phyloP scores from a whole-genome alignment of 1,284 basidiomycete genomes.

The Irpex rosettiformis region DNA sequence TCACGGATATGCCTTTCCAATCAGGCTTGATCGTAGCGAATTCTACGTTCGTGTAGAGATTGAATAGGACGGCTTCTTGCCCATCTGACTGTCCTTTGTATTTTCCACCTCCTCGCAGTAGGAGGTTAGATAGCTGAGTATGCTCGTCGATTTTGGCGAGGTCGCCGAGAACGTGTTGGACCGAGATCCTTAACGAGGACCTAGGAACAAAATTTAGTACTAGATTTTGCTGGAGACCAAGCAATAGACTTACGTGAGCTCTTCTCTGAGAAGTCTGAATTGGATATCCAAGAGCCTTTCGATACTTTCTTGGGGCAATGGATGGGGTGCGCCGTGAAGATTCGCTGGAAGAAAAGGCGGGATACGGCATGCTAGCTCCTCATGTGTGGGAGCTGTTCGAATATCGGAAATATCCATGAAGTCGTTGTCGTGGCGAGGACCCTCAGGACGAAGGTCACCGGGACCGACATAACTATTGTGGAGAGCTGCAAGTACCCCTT shows the following conservation, averaged over 20 bases:
- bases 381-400: conserved; percentile 34
- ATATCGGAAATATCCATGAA: conserved; percentile 31
- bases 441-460: conserved; percentile 36
- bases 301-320: conserved; percentile 27
- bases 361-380: conserved; percentile 30
- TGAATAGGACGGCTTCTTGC: conserved; percentile 27
- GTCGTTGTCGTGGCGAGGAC: conserved; percentile 45
- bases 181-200: conserved; percentile 47
- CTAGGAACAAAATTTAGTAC: conserved; percentile 26
- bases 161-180: conserved; percentile 33
- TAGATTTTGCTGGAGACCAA: not conserved
- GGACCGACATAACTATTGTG: conserved; percentile 24
- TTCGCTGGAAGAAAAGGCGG: conserved; percentile 36
- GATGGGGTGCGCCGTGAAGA: conserved; percentile 38
- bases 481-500: conserved; percentile 21
- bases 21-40: conserved; percentile 23
- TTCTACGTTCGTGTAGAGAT: conserved; percentile 26
- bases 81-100: conserved; percentile 26
- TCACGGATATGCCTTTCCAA: conserved; percentile 22
- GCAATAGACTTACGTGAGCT: conserved; percentile 29
- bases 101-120: conserved; percentile 28
- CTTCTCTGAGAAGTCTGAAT: conserved; percentile 40
- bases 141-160: conserved; percentile 18
- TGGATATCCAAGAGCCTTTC: conserved; percentile 36
- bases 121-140: conserved; percentile 24